These are phyloP conservation scores for Saprolegnia diclina DNA, from an alignment of 352 stramenopile genomes.

Conservation along the genomic window DNA sequence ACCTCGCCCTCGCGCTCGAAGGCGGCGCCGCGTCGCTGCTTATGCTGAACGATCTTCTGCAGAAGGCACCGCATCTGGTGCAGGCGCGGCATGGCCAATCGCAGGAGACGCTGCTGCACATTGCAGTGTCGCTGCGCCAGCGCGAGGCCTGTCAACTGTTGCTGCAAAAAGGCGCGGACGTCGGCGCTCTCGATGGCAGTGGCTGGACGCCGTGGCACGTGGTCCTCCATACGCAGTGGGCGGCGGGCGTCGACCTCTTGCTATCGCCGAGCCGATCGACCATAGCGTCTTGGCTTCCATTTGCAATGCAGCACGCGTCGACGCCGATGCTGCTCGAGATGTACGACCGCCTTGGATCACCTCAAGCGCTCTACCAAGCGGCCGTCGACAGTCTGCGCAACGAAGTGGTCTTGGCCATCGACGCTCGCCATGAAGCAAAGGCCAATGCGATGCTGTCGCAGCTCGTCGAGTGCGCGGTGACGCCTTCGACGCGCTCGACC, in stretches of 20 bases:
- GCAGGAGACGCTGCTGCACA: constrained; percentile 16
- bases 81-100: background rate
- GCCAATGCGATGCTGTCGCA: background rate
- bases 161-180: background rate
- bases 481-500: background rate
- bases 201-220: constrained; percentile 4
- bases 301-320: background rate
- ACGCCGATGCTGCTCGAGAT: background rate
- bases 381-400: background rate
- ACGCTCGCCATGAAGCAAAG: background rate
- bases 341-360: background rate
- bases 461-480: background rate
- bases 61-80: background rate
- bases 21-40: too few relatives aligned
- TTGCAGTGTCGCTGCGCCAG: background rate
- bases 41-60: background rate
- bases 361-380: background rate
- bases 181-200: background rate
- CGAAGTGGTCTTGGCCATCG: background rate
- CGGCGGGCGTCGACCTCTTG: background rate
- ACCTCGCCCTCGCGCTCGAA: background rate
- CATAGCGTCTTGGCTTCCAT: background rate
- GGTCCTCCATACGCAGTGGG: constrained; percentile 6
- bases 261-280: background rate
- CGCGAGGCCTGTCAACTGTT: background rate